phyloP scores from a whole-genome alignment of 2,329 filamentous ascomycete genomes.

The Massarina eburnea region DNA sequence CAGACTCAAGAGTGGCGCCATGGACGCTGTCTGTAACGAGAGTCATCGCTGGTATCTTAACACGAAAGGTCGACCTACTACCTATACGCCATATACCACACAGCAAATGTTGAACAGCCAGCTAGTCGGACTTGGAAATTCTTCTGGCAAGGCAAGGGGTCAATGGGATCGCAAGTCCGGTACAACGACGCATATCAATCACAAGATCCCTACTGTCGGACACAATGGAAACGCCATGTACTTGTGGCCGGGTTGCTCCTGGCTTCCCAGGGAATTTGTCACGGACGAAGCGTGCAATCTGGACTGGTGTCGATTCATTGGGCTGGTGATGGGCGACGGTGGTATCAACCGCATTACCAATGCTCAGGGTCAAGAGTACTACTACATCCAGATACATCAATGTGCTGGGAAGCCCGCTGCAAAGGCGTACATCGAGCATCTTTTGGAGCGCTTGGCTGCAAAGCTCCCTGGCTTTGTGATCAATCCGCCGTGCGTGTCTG shows the following conservation, averaged over 20 bases:
- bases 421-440: constrained; percentile 5
- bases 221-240: constrained; percentile 7
- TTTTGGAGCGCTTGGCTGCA: constrained; percentile 6
- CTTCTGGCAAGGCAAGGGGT: constrained; percentile 3
- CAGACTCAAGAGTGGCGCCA: constrained; percentile 6
- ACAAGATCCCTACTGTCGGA: constrained; percentile 7
- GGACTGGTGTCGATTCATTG: constrained; percentile 7
- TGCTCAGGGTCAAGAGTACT: constrained; percentile 6
- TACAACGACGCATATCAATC: constrained; percentile 6
- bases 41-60: constrained; percentile 7
- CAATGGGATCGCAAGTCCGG: constrained; percentile 5
- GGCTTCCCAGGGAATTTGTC: constrained; percentile 7
- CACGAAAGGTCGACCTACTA: constrained; percentile 7
- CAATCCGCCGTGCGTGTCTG: constrained; percentile 6
- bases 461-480: constrained; percentile 5
- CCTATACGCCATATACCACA: constrained; percentile 7
- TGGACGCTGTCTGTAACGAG: constrained; percentile 6
- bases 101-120: constrained; percentile 6
- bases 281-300: constrained; percentile 6
- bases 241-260: constrained; percentile 7
- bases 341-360: constrained; percentile 6
- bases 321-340: constrained; percentile 6
- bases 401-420: constrained; percentile 4
- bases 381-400: constrained; percentile 6
- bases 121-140: constrained; percentile 3